Base-by-base conservation (phyloP, 1,284 basidiomycete species). In the Fistulina hepatica region DNA sequence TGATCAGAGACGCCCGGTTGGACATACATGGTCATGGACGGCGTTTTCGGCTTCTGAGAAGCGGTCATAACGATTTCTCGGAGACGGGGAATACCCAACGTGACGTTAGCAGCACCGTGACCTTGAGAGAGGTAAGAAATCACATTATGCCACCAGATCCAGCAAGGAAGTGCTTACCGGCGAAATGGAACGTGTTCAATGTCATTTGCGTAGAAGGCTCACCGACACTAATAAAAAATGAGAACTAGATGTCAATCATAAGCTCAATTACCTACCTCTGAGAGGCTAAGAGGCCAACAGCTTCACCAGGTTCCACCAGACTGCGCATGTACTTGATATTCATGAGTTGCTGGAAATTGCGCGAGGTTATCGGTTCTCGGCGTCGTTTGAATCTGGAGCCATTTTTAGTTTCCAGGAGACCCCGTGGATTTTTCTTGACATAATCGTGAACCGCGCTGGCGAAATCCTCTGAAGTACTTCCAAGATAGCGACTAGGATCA, bases 131-230 rank as follows among this genome's bases (percentile, higher is more conserved):
- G 32, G 21, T 10, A 15, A 39, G 34, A 6, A 20, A 45, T 32
- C 20, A 45, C 43, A 37, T 37, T 41, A 16, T 39, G 12, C 7
- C 27, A 19, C 16, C 30, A 36, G 15, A n/a, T 4, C 35, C 17
- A 32, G 13, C 12, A 42, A 4, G 24, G 19, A 48, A 36, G 33
- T 36, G 57, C 73, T 51, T 57, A 77, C 86, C 90, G 47, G 92
- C 92, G 58, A 98, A 97, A 68, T 99, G 95, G 78, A 99, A 99
- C 7, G 95, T 99, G 60, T 99, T 99, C 48, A 99, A 66, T 21
- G 95, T 99, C 95, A 99, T 99, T 59, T 99, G 95, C 2, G 95
- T 99, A 17, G 95, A 98, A 4, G 95, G 95, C 60, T 99, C 95
- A 43, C 95, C 95, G 33, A 99, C 79, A 66, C 92, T 92, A 45